Base-by-base conservation (phyloP, 805 yeast genomes). In the Pichia manshurica region DNA sequence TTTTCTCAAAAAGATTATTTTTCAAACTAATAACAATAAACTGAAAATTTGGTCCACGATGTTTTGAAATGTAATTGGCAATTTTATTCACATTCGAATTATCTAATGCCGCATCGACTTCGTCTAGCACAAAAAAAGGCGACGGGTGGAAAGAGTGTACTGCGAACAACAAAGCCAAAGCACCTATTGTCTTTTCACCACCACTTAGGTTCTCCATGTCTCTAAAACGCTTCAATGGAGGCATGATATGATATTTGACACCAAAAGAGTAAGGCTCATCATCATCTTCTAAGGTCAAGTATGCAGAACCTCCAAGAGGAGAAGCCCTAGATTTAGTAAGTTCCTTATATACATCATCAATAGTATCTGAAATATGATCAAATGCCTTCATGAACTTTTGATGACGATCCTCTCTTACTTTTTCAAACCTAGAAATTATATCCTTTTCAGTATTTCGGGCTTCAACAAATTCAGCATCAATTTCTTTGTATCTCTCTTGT, bases 21-120 rank as follows among this genome's bases (percentile, higher is more conserved):
- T 91, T 93, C 65, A 93, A 75, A 39, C 96, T 85, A 52, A 93
- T 93, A 39, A 93, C 96, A 63, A 93, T 88, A 58, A 91, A 88
- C 61, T 93, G 99, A 63, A 87, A 80, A 38, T 78, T 74, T 2
- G 88, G 84, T 22, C 87, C 84, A 2, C 91, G 81, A 56, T 84
- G 81, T 51, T 75, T 77, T 44, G 75, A 75, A 51, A 93, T 87
- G 61, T 90, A 93, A 50, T 79, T 81, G n/a, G 96, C 96, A 49
- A 93, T 82, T 58, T 80, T 79, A 46, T 78, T 79, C 21, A 93
- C 96, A 59, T 93, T 93, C 21, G 87, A 80, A 50, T 86, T 82
- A 65, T 93, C 99, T 50, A 93, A 74, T 0, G 98, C 98, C 0
- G 99, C 98, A 68, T 93, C 99, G n/a, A 93, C 89, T 66, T 93